These are phyloP conservation scores for Malassezia caprae DNA, from an alignment of 1,284 basidiomycete genomes.

Conservation along the genomic window DNA sequence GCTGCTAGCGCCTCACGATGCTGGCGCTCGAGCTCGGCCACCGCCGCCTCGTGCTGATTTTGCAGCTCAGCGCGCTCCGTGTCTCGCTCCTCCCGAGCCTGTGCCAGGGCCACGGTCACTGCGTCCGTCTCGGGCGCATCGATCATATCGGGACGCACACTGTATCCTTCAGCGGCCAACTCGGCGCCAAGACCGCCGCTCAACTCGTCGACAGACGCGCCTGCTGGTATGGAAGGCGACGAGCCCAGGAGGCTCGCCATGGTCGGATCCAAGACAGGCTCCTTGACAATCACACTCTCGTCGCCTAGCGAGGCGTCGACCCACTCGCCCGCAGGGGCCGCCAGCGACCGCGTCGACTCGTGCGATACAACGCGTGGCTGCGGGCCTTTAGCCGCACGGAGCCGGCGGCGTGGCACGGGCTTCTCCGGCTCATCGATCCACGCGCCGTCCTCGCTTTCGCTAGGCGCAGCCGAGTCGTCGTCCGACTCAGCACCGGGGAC, in stretches of 20 bases:
- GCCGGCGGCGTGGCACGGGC: slow-evolving; percentile 17
- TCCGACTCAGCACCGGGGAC: slow-evolving; percentile 18
- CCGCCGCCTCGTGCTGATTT: neutral
- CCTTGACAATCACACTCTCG: slow-evolving; percentile 13
- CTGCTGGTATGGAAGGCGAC: neutral
- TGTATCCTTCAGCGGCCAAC: slow-evolving; percentile 4
- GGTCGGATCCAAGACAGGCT: slow-evolving; percentile 10
- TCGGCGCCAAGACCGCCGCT: slow-evolving; percentile 8
- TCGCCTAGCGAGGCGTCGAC: slow-evolving; percentile 14
- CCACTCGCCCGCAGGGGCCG: slow-evolving; percentile 3
- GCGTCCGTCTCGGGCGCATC: slow-evolving; percentile 9
- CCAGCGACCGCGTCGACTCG: neutral
- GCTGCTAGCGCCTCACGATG: neutral
- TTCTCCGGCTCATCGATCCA: slow-evolving; percentile 34
- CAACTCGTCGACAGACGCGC: no score
- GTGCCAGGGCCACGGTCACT: neutral
- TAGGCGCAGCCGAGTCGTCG: slow-evolving; percentile 21
- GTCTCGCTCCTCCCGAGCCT: neutral
- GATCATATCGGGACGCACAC: slow-evolving; percentile 1
- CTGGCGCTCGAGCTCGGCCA: neutral
- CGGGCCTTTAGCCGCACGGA: slow-evolving; percentile 14
- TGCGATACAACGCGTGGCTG: slow-evolving; percentile 15
- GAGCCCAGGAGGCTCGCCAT: slow-evolving; percentile 8
- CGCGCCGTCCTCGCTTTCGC: slow-evolving; percentile 23
- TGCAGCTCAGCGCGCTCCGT: neutral